These are phyloP conservation scores for Wickerhamiella pararugosa DNA, from an alignment of 1,139 yeast genomes.

Conservation along the genomic window DNA sequence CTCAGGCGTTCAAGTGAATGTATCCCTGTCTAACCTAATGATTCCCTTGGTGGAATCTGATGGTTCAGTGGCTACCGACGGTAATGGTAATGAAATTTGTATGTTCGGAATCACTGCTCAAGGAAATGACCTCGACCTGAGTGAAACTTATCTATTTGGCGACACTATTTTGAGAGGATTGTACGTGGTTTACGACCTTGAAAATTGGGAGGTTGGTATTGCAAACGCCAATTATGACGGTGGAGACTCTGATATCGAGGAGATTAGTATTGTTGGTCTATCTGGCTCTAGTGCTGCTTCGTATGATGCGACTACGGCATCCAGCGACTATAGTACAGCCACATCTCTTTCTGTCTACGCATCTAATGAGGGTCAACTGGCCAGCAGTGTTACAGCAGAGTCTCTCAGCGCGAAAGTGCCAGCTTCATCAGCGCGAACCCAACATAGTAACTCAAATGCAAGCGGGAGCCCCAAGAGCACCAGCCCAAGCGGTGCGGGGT, in stretches of 20 bases:
- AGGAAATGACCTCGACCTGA: constrained; percentile 16
- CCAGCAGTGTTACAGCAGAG: too few relatives aligned
- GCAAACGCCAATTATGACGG: constrained; percentile 29
- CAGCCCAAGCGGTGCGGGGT: too few relatives aligned
- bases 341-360: too few relatives aligned
- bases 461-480: too few relatives aligned
- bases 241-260: constrained; percentile 14
- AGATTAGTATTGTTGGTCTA: constrained; percentile 17
- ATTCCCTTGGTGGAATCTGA: constrained; percentile 12
- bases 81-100: constrained; percentile 4
- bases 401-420: too few relatives aligned
- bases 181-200: constrained; percentile 41
- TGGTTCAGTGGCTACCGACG: constrained; percentile 3
- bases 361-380: too few relatives aligned
- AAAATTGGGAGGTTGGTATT: constrained; percentile 34
- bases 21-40: constrained; percentile 19
- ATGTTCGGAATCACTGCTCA: not conserved
- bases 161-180: constrained; percentile 40
- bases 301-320: constrained; percentile 10
- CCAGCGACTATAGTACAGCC: not conserved
- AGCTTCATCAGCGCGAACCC: too few relatives aligned
- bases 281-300: constrained; percentile 22
- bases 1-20: constrained; percentile 19
- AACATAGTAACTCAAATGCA: too few relatives aligned
- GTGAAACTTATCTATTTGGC: constrained; percentile 28